phyloP scores from a whole-genome alignment of 1,284 basidiomycete species.

The Calocybe gambosa region DNA sequence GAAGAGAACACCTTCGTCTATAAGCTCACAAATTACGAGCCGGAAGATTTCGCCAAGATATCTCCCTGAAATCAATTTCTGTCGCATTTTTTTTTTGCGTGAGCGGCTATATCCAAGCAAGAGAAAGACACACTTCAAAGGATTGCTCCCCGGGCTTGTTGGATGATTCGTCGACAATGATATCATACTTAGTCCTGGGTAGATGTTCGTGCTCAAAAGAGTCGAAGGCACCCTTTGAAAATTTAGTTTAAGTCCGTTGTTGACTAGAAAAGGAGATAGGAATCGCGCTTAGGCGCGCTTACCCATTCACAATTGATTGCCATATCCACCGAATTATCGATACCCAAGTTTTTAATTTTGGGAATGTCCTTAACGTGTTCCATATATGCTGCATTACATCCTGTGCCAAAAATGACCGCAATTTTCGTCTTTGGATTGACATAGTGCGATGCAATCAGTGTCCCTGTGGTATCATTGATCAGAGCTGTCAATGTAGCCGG shows the following conservation, averaged over 20 bases:
- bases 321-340: conserved; percentile 73
- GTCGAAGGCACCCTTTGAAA: conserved; percentile 87
- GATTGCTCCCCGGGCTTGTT: conserved; percentile 97
- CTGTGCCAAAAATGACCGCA: conserved; percentile 96
- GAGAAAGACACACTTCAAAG: conserved; percentile 56
- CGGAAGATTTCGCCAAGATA: conserved; percentile 97
- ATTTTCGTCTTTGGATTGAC: conserved; percentile 89
- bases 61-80: conserved; percentile 98
- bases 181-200: conserved; percentile 92
- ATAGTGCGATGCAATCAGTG: conserved; percentile 95
- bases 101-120: background rate
- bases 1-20: conserved; percentile 96
- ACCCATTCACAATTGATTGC: conserved; percentile 98
- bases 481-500: conserved; percentile 79
- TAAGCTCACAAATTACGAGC: conserved; percentile 90
- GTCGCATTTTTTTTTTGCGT: background rate
- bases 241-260: background rate
- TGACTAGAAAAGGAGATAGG: too few species aligned
- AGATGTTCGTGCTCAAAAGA: conserved; percentile 94
- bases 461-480: conserved; percentile 97
- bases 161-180: conserved; percentile 86
- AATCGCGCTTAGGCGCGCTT: too few species aligned
- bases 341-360: conserved; percentile 74
- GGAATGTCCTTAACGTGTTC: conserved; percentile 75
- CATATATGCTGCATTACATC: conserved; percentile 98